Conservation (phyloP, 176 grass and related monocot genomes). For the Phoenix roebelenii region DNA sequence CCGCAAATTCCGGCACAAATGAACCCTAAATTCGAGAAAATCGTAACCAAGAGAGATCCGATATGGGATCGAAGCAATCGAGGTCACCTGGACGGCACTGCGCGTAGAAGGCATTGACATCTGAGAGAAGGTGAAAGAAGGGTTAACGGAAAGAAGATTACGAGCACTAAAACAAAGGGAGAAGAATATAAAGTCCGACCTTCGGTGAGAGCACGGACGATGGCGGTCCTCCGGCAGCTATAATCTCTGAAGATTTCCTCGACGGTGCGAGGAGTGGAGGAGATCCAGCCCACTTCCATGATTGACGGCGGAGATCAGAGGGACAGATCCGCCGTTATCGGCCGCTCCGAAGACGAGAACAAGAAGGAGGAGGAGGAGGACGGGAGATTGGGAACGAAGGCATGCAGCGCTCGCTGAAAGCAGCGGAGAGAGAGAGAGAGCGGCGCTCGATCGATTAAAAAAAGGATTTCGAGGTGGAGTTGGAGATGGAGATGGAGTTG, state of each 20-base stretch:
- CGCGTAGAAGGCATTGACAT: slow-evolving; percentile 33
- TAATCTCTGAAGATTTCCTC: slow-evolving; percentile 14
- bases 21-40: background rate
- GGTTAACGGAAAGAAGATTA: background rate
- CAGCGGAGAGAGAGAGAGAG: too few relatives aligned
- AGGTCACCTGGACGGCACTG: slow-evolving; percentile 33
- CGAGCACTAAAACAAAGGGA: background rate
- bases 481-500: too few relatives aligned
- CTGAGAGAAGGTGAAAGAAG: slow-evolving; percentile 6
- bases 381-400: too few relatives aligned
- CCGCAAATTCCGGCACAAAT: background rate
- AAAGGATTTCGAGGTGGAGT: too few relatives aligned
- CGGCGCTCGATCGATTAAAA: too few relatives aligned
- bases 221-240: slow-evolving; percentile 7
- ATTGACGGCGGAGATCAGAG: background rate
- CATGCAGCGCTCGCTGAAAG: too few relatives aligned
- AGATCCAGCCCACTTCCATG: slow-evolving; percentile 8
- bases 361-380: too few relatives aligned
- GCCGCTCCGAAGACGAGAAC: too few relatives aligned
- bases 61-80: background rate
- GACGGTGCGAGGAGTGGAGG: slow-evolving; percentile 12
- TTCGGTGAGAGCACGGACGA: slow-evolving; percentile 7
- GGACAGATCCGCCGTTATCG: too few relatives aligned
- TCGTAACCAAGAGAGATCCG: background rate
- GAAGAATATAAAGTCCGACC: background rate